A percentile compares a stretch with the other conserved stretches of the same genome.
These are phyloP conservation scores for Fusarium euwallaceae DNA, from an alignment of 2,329 filamentous ascomycete genomes.

Conservation along the genomic window DNA sequence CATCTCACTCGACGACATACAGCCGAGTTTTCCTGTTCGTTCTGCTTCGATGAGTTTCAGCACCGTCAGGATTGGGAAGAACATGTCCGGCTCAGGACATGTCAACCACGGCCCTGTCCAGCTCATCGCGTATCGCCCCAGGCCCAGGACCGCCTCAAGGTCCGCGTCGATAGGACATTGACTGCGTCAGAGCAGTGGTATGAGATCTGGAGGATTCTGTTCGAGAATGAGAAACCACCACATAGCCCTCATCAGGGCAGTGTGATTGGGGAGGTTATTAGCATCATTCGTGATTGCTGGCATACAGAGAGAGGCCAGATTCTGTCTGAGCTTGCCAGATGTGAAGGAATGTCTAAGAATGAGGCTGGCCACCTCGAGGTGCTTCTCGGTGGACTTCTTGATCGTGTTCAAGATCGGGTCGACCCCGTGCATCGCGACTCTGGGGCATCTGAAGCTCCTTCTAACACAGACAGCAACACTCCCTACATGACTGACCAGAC, in stretches of 20 bases:
- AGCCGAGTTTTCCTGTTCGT: background rate
- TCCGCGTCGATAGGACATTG: background rate
- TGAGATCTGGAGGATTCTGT: background rate
- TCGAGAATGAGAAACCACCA: background rate
- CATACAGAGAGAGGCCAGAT: background rate
- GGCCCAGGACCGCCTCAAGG: background rate
- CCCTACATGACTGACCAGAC: background rate
- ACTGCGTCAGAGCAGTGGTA: background rate
- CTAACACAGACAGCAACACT: background rate
- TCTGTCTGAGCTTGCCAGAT: background rate
- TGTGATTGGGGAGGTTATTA: background rate
- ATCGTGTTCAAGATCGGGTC: background rate
- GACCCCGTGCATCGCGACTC: background rate
- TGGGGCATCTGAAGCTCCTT: background rate
- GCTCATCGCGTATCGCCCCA: background rate
- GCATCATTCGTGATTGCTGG: constrained; percentile 3
- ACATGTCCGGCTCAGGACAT: background rate
- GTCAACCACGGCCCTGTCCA: background rate
- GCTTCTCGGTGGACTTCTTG: background rate
- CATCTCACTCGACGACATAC: background rate
- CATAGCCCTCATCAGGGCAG: background rate
- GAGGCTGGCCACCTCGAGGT: background rate
- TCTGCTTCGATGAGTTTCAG: background rate
- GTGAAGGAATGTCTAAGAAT: background rate
- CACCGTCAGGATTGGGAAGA: background rate